Evolutionary conservation across 208 protist genomes (phyloP), one percentile per base, ranked within the genome.

Genomic region (Trypanosoma theileri): DNA sequence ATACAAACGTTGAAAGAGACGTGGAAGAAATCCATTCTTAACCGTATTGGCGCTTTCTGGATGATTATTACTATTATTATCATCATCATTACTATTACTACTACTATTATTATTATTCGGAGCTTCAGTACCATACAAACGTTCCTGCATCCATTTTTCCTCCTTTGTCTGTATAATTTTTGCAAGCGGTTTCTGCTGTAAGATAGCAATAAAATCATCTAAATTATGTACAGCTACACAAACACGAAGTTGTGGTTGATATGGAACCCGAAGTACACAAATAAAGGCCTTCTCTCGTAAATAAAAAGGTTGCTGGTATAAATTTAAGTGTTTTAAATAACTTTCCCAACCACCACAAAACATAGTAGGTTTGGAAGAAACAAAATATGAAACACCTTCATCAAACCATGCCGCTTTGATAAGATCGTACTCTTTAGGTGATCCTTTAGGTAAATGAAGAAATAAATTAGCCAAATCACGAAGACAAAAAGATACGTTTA

Each of bases 401-500:
- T 75, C 77, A 21, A 75, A 56, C 69, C 77, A 81, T 4, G 54
- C 76, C 13, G 73, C 86, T 21, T 79, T 64, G 44, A 77, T 85
- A 9, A 89, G 57, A 21, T 89, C 81, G 35, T 80, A 59, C 56
- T 89, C 83, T 17, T 48, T 48, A 21, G 55, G 40, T 6, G 55
- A 22, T 10, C 73, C 71, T 35, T 21, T 71, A 2, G 82, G 86
- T 50, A 91, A 75, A 12, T 63, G 66, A 53, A 88, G 55, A 26
- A 91, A 79, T 21, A 78, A 80, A 12, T 83, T 82, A 3, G 82
- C 78, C 22, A 91, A 81, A 57, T 88, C 86, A 19, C 82, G 77
- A 22, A 91, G 77, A 17, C 80, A 84, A 59, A 91, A 86, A 51
- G 80, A 83, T 17, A 91, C 75, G 66, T 91, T 91, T 28, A 81